Base-by-base conservation (phyloP, 345 rosid genomes). In the Eutrema japonicum region DNA sequence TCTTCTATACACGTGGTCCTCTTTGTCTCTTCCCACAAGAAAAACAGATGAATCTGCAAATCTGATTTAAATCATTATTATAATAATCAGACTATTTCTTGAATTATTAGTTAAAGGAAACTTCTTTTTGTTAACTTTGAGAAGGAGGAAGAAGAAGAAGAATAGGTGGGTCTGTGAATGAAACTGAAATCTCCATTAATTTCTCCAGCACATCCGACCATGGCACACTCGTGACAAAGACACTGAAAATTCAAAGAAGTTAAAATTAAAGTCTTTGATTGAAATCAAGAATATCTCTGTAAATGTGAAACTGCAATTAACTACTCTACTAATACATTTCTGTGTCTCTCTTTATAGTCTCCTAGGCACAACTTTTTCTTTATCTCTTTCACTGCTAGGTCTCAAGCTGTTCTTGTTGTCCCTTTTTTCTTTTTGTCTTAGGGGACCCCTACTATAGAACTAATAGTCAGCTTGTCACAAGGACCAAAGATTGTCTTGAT, bases 201-300 rank as follows among this genome's bases (percentile, higher is more conserved):
- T 77, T 80, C 77, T 56, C 82, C 89, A 83, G 81, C 89, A 82
- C 87, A 74, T 73, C 84, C 74, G 81, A 82, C 88, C 86, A 85
- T 80, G 93, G 82, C 88, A 84, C 70, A 81, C 92, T 82, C 90
- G 87, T 85, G 96, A 85, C 85, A 77, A 75, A 59, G 89, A 85
- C 83, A 61, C 75, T 45, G 51, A 79, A 66, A 82, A 68, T 76
- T 61, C 22, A 18, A 18, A 18, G 1, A 18, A 22, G n/a, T n/a
- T n/a, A n/a, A 43, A 29, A 1, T 60, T 18, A 41, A 72, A 51
- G 76, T 63, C 70, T 60, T 71, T 66, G 55, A 59, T 52, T 70
- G 59, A 45, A 62, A 45, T 50, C 40, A 46, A 55, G 72, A 76
- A 64, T 76, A 70, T 76, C 65, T 70, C 79, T 60, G 70, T 43